Base-by-base conservation (phyloP, 768 basidiomycete species). In the Filobasidium floriforme region DNA sequence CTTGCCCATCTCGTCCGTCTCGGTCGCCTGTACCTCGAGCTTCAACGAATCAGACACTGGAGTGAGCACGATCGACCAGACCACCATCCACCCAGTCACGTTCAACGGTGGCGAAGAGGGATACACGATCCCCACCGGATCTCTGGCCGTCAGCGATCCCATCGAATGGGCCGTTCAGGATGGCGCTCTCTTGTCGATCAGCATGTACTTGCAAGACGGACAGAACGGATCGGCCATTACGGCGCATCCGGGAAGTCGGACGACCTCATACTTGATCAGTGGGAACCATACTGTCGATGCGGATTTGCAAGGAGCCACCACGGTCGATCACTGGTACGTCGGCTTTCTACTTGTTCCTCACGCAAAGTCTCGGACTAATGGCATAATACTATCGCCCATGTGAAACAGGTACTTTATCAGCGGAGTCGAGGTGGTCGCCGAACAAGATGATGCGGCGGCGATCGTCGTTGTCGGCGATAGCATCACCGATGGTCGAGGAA, bases 401-500 rank as follows among this genome's bases (percentile, higher is more conserved):
- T n/a, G 14, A 43, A 7, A 15, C 41, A 66, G 70, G 70, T 82
- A 79, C 75, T 65, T 60, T 37, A 32, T 59, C 26, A 82, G 81
- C 67, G 80, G 81, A 0, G 77, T 83, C 14, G 81, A 83, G 62
- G 80, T 76, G 0, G 81, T 80, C 76, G 77, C 77, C 0, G 76
- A 63, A 80, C 6, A 66, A 66, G 7, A 72, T 69, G 0, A 70
- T 73, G 18, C 70, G 73, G 40, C 73, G 79, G 7, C 64, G 1
- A 76, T 83, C 29, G 80, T 79, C 37, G 80, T 84, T 63, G 79
- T 84, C 37, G 83, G 83, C 6, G 83, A 84, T 74, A 83, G 82
- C 70, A 82, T 83, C 63, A 84, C 83, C 1, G 83, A 84, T 66
- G 83, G 83, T 19, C 80, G 83, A 37, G 83, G 79, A 41, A 82